phyloP scores from a whole-genome alignment of 2,329 filamentous ascomycete genomes.

The Exophiala xenobiotica region DNA sequence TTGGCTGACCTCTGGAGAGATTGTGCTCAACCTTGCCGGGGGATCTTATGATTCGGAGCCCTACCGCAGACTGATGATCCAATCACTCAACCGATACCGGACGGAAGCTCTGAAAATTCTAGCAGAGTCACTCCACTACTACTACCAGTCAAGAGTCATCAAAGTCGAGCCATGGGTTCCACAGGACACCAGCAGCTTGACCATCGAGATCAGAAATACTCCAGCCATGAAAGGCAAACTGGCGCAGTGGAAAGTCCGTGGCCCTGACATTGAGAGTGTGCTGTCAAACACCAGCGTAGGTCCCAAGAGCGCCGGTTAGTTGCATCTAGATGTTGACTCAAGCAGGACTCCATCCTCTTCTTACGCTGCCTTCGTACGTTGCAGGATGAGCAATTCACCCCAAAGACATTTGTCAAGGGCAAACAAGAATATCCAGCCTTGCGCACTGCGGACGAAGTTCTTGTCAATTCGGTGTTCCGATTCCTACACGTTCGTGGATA shows the following conservation, averaged over 20 bases:
- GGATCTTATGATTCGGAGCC: conserved; percentile 77
- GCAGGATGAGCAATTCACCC: conserved; percentile 66
- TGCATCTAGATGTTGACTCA: conserved; percentile 23
- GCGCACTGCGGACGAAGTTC: conserved; percentile 68
- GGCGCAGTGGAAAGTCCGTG: conserved; percentile 71
- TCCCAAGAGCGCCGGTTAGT: conserved; percentile 22
- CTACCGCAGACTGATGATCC: conserved; percentile 76
- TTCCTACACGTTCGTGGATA: conserved; percentile 89
- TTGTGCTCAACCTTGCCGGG: conserved; percentile 77
- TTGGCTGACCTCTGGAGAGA: conserved; percentile 76
- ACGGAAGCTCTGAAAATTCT: conserved; percentile 76
- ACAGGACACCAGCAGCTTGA: conserved; percentile 60
- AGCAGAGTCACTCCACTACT: conserved; percentile 76
- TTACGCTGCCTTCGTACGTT: conserved; percentile 58
- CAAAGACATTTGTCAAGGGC: conserved; percentile 59
- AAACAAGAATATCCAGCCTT: conserved; percentile 25
- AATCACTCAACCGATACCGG: conserved; percentile 70
- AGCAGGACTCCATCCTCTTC: conserved; percentile 17
- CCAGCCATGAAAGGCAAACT: conserved; percentile 56
- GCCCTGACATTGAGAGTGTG: conserved; percentile 33
- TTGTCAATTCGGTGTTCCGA: conserved; percentile 77
- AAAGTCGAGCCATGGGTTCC: conserved; percentile 83
- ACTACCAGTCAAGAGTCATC: conserved; percentile 77
- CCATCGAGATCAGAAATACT: conserved; percentile 62
- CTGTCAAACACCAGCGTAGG: conserved; percentile 31